These are phyloP conservation scores for Xylaria sp. DNA, from an alignment of 2,329 filamentous ascomycete genomes.

Conservation along the genomic window DNA sequence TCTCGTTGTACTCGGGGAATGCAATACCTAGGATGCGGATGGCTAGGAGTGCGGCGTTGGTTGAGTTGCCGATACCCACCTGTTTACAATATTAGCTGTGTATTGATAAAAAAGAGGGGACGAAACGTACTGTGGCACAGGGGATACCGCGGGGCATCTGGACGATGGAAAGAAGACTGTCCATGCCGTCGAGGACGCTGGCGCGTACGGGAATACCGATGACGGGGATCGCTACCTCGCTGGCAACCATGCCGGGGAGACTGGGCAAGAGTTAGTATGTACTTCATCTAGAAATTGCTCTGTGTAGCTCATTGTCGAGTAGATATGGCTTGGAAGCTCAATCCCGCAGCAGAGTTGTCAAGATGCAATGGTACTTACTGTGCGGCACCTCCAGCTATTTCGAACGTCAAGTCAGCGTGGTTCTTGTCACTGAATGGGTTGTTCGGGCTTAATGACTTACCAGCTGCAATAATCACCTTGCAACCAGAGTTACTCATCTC, in stretches of 20 bases:
- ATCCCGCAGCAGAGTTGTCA: too few relatives aligned
- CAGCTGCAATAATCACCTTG: conserved; percentile 67
- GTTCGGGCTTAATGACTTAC: conserved; percentile 9
- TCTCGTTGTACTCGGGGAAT: conserved; percentile 50
- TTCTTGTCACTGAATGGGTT: not conserved
- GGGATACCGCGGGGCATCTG: conserved; percentile 73
- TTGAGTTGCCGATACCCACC: conserved; percentile 74
- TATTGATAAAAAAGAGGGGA: not conserved
- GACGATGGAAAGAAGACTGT: conserved; percentile 67
- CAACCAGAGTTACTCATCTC: conserved; percentile 60
- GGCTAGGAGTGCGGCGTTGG: conserved; percentile 69
- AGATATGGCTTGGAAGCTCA: too few relatives aligned
- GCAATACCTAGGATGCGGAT: conserved; percentile 59
- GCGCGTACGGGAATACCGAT: conserved; percentile 75
- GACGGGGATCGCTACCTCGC: conserved; percentile 63
- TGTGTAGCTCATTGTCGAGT: too few relatives aligned
- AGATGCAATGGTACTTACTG: conserved; percentile 13
- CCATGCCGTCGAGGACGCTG: conserved; percentile 64
- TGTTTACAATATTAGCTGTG: not conserved
- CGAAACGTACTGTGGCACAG: conserved; percentile 50
- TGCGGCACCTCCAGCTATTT: conserved; percentile 19
- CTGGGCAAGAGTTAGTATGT: not conserved
- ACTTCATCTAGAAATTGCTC: too few relatives aligned
- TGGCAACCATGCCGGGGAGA: conserved; percentile 24
- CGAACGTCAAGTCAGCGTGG: conserved; percentile 7